Evolutionary conservation across 768 basidiomycete species (phyloP).

Genomic region (Amanita polypyramis): DNA sequence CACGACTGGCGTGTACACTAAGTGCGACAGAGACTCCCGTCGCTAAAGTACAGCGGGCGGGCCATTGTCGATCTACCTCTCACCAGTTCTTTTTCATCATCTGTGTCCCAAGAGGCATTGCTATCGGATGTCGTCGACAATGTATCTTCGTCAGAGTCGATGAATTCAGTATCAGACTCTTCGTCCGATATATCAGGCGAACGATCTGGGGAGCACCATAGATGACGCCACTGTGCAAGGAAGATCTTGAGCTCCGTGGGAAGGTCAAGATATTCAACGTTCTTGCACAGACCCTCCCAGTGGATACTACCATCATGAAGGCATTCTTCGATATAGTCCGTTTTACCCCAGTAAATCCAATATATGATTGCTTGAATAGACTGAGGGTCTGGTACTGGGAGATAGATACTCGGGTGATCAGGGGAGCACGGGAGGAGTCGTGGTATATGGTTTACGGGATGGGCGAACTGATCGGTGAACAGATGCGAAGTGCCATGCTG

Average conservation of each 20-base stretch:
- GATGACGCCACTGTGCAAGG: slow-evolving; percentile 64
- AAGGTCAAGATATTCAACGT: slow-evolving; percentile 82
- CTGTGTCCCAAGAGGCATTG: slow-evolving; percentile 22
- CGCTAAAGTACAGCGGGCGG: slow-evolving; percentile 21
- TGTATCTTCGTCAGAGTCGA: slow-evolving; percentile 24
- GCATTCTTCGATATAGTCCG: slow-evolving; percentile 52
- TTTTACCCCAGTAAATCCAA: slow-evolving; percentile 77
- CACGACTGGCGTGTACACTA: not conserved
- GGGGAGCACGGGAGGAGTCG: slow-evolving; percentile 57
- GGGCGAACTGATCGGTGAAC: slow-evolving; percentile 22
- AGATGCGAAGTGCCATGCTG: slow-evolving; percentile 13
- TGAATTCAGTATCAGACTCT: slow-evolving; percentile 17
- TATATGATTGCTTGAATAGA: slow-evolving; percentile 67
- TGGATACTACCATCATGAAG: slow-evolving; percentile 54
- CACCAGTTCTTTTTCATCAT: slow-evolving; percentile 26
- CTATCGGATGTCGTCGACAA: slow-evolving; percentile 26
- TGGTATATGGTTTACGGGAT: slow-evolving; percentile 48
- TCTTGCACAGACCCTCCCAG: slow-evolving; percentile 84
- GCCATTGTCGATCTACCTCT: slow-evolving; percentile 31
- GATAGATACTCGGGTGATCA: slow-evolving; percentile 57
- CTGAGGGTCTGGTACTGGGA: slow-evolving; percentile 64
- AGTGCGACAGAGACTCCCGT: not conserved
- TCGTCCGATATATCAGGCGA: not conserved
- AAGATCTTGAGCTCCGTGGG: slow-evolving; percentile 67
- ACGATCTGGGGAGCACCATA: slow-evolving; percentile 34